Conservation (phyloP, 768 basidiomycete species). For the Baorangia bicolor region DNA sequence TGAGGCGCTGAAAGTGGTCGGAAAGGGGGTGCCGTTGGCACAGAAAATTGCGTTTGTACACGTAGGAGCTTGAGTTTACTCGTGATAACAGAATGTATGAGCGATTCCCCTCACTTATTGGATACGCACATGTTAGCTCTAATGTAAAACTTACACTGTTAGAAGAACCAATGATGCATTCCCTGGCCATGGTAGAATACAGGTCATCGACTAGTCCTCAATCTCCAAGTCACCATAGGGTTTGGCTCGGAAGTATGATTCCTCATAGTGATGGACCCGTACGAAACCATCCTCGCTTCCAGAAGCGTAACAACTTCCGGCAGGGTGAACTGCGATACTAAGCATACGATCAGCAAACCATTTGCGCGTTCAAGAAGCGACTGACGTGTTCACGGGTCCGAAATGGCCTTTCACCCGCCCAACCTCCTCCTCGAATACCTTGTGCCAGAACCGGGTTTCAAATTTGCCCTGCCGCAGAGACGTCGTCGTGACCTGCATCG, state of each 20-base stretch:
- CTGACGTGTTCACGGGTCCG: conserved; percentile 93
- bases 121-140: neutral
- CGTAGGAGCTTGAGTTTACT: conserved; percentile 21
- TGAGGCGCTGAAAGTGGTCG: conserved; percentile 16
- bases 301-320: conserved; percentile 85
- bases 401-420: conserved; percentile 98
- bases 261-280: conserved; percentile 90
- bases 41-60: conserved; percentile 31
- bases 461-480: conserved; percentile 94
- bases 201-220: conserved; percentile 43
- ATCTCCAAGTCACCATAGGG: conserved; percentile 90
- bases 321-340: conserved; percentile 91
- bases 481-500: conserved; percentile 96
- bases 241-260: conserved; percentile 87
- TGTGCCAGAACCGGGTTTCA: conserved; percentile 98
- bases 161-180: conserved; percentile 4
- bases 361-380: conserved; percentile 16
- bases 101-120: neutral
- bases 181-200: conserved; percentile 8
- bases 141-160: neutral
- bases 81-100: neutral
- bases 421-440: conserved; percentile 93
- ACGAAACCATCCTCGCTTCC: conserved; percentile 97
- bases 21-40: conserved; percentile 15
- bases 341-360: conserved; percentile 6